Percentiles rank a stretch among this genome's conserved stretches.
Conservation (phyloP, 768 basidiomycete genomes). For the Macrocybe gigantea region DNA sequence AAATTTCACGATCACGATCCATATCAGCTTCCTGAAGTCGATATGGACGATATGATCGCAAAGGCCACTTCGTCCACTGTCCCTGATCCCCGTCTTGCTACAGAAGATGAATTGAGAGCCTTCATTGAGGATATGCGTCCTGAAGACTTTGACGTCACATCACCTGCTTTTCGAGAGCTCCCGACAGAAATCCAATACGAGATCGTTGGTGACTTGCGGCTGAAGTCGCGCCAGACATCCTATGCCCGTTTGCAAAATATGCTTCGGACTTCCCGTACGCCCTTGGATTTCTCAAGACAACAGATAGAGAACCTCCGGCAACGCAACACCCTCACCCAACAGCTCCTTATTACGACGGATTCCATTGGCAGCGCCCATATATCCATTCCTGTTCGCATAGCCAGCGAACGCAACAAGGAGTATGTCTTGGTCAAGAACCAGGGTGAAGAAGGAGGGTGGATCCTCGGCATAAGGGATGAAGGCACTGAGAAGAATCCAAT, state of each 20-base stretch:
- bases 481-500: slow-evolving; percentile 86
- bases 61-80: slow-evolving; percentile 53
- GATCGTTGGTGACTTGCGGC: slow-evolving; percentile 91
- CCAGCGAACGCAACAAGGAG: slow-evolving; percentile 90
- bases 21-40: slow-evolving; percentile 83
- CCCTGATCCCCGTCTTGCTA: slow-evolving; percentile 91
- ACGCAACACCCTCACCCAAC: slow-evolving; percentile 88
- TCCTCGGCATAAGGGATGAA: slow-evolving; percentile 84
- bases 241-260: slow-evolving; percentile 89
- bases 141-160: slow-evolving; percentile 90
- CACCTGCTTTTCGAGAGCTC: slow-evolving; percentile 84
- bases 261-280: slow-evolving; percentile 71
- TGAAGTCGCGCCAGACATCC: slow-evolving; percentile 93
- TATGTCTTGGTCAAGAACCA: slow-evolving; percentile 95
- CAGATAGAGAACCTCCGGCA: slow-evolving; percentile 90
- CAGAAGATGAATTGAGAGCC: slow-evolving; percentile 86
- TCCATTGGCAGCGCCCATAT: slow-evolving; percentile 87
- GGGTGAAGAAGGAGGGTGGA: slow-evolving; percentile 86
- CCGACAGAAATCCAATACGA: slow-evolving; percentile 98
- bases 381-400: slow-evolving; percentile 88
- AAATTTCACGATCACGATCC: slow-evolving; percentile 82
- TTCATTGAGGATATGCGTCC: slow-evolving; percentile 98
- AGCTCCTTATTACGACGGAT: slow-evolving; percentile 87
- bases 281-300: slow-evolving; percentile 93
- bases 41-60: slow-evolving; percentile 58